phyloP scores from a whole-genome alignment of 164 flowering plant species.

The Chloranthus sessilifolius region DNA sequence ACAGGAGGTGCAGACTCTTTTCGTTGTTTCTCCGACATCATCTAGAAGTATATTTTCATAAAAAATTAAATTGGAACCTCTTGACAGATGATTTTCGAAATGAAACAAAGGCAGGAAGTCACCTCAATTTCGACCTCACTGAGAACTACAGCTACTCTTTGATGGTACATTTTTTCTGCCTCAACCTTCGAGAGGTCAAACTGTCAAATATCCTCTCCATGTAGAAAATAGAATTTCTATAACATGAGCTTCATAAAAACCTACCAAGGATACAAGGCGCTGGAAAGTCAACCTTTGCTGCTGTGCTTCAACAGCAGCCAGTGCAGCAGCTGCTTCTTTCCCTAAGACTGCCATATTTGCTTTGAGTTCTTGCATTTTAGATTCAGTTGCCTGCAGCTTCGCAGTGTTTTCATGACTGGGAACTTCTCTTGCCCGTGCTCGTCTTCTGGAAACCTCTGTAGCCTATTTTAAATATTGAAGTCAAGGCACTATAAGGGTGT shows the following conservation, averaged over 20 bases:
- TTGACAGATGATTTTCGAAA: background rate
- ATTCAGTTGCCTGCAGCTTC: constrained; percentile 79
- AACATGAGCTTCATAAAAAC: background rate
- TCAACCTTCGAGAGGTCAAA: constrained; percentile 56
- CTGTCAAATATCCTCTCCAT: too few species aligned
- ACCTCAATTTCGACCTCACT: constrained; percentile 90
- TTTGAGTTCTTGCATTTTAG: constrained; percentile 83
- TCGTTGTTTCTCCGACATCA: constrained; percentile 85
- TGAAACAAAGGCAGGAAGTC: constrained; percentile 10
- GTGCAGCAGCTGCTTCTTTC: constrained; percentile 92
- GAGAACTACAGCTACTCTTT: constrained; percentile 75
- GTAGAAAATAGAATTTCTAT: background rate
- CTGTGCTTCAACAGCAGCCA: constrained; percentile 92
- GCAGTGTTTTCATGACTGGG: constrained; percentile 67
- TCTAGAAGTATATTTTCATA: constrained; percentile 34
- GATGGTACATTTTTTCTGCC: constrained; percentile 75
- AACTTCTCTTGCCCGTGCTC: constrained; percentile 63
- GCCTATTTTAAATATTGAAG: constrained; percentile 53
- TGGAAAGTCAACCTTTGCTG: constrained; percentile 92
- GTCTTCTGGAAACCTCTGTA: constrained; percentile 76
- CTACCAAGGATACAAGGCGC: constrained; percentile 92
- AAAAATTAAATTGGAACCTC: background rate
- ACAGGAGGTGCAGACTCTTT: constrained; percentile 93
- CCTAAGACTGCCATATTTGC: constrained; percentile 96
- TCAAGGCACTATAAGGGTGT: constrained; percentile 8